Evolutionary conservation across 495 filamentous ascomycete genomes (phyloP).

Genomic region (Annulohypoxylon maeteangense): DNA sequence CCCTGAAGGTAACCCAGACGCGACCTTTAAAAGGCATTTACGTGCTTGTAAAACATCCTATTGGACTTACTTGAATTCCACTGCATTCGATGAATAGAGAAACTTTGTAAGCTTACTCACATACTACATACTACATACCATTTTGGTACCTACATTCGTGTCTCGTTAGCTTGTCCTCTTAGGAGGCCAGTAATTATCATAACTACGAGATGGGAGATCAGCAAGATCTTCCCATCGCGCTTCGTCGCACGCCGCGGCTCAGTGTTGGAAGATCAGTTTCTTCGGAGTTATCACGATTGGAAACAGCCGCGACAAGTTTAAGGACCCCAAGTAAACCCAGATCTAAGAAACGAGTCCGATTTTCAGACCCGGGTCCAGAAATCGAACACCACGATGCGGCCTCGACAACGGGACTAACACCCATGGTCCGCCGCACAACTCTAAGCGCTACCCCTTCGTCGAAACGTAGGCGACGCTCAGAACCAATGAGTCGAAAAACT

Average conservation of each 20-base stretch:
- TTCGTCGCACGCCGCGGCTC: constrained; percentile 41
- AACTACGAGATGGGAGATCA: constrained; percentile 35
- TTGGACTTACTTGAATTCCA: constrained; percentile 26
- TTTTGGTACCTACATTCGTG: not conserved
- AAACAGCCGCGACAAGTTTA: constrained; percentile 21
- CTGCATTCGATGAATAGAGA: constrained; percentile 15
- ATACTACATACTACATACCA: too few species aligned
- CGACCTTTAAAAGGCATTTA: constrained; percentile 34
- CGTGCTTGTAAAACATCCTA: constrained; percentile 35
- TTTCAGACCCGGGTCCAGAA: constrained; percentile 74
- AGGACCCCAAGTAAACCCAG: constrained; percentile 45
- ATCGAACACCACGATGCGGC: constrained; percentile 27
- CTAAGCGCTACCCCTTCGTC: constrained; percentile 57
- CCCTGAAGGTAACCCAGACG: constrained; percentile 33
- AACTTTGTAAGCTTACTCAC: constrained; percentile 23
- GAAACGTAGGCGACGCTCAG: constrained; percentile 58
- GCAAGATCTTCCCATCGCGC: constrained; percentile 46
- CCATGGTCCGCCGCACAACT: constrained; percentile 69
- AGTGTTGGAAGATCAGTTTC: constrained; percentile 15
- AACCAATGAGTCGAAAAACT: constrained; percentile 42
- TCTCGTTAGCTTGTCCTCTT: constrained; percentile 19
- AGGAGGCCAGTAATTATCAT: constrained; percentile 2
- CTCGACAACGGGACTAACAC: constrained; percentile 73
- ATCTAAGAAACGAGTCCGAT: constrained; percentile 72
- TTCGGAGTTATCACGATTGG: constrained; percentile 30